These are phyloP conservation scores for Leishmania lainsoni DNA, from an alignment of 208 protist genomes.

Conservation along the genomic window DNA sequence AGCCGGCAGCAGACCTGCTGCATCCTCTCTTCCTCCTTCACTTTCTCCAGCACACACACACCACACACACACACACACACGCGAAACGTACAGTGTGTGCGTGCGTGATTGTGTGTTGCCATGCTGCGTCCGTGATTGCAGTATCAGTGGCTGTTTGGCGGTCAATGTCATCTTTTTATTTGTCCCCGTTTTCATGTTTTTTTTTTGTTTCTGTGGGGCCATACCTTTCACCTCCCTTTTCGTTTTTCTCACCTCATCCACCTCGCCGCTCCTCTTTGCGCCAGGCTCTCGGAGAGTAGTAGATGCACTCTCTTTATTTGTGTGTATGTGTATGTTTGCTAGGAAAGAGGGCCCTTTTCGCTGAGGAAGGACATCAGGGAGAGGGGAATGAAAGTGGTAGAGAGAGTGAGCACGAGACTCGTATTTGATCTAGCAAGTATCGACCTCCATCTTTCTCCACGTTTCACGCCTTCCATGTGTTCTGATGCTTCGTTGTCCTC, in stretches of 20 bases:
- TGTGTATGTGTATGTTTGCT: neutral
- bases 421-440: neutral
- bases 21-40: neutral
- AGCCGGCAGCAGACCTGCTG: neutral
- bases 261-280: neutral
- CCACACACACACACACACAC: too few relatives aligned
- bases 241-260: neutral
- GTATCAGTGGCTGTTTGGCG: neutral
- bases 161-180: neutral
- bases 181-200: neutral
- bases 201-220: neutral
- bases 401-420: neutral
- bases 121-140: neutral
- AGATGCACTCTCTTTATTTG: neutral
- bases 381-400: neutral
- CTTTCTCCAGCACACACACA: neutral
- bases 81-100: neutral
- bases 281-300: neutral
- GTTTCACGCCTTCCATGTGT: neutral
- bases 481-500: neutral
- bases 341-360: neutral
- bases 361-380: neutral
- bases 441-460: neutral
- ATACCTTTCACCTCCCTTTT: neutral
- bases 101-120: neutral